A percentile compares a stretch with the other conserved stretches of the same genome.
Evolutionary conservation across 495 filamentous ascomycete species (phyloP).

Genomic region (Penicillium coffeae): DNA sequence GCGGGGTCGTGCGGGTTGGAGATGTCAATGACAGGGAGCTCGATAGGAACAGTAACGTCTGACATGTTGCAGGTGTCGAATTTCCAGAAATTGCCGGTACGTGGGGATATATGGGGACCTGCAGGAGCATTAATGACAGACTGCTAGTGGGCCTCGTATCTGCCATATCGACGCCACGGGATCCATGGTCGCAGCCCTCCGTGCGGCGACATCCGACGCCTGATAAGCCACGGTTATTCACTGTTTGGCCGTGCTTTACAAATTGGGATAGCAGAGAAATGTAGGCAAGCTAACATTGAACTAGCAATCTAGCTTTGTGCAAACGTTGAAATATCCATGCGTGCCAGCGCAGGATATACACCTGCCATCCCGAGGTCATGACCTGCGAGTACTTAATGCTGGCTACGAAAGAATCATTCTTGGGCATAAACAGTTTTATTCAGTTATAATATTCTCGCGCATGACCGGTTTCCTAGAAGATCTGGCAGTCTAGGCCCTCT

Average conservation of each 20-base stretch:
- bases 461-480: too few species aligned
- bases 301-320: too few species aligned
- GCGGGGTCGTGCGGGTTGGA: constrained; percentile 48
- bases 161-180: constrained; percentile 8
- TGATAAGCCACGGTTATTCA: background rate
- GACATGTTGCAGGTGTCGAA: constrained; percentile 34
- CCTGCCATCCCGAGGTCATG: too few species aligned
- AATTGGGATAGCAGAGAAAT: too few species aligned
- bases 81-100: constrained; percentile 13
- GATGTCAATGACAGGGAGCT: constrained; percentile 81
- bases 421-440: too few species aligned
- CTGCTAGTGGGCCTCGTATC: constrained; percentile 13
- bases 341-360: too few species aligned
- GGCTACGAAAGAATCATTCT: too few species aligned
- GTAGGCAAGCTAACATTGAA: too few species aligned
- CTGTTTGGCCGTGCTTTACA: background rate
- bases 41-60: constrained; percentile 36
- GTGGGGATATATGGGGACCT: background rate
- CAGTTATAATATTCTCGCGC: too few species aligned
- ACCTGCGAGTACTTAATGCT: too few species aligned
- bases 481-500: background rate
- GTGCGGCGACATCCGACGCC: constrained; percentile 15
- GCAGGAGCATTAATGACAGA: constrained; percentile 1
- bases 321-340: too few species aligned
- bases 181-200: background rate